Percentiles rank a stretch among this genome's conserved stretches.
These are phyloP conservation scores for Chlorella sp. DNA, from an alignment of 139 green algal species.

Conservation along the genomic window DNA sequence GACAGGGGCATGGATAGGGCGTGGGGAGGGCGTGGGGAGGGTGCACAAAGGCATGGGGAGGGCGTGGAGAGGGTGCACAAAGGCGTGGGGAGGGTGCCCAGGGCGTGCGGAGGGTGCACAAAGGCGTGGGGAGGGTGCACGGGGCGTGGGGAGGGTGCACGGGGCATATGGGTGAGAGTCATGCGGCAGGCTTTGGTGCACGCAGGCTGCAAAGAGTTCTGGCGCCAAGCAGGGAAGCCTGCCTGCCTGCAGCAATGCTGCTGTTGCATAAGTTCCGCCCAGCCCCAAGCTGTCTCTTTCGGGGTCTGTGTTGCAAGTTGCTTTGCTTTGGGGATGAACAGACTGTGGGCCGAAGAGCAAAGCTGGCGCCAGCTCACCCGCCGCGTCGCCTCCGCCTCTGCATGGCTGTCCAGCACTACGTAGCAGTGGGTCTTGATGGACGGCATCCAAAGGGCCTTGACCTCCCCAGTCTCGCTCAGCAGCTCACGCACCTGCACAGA, in stretches of 20 bases:
- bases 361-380: slow-evolving; percentile 44
- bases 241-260: no score
- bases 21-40: background rate
- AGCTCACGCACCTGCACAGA: slow-evolving; percentile 52
- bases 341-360: no score
- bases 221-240: no score
- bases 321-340: no score
- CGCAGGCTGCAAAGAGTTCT: no score
- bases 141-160: background rate
- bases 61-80: no score
- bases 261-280: no score
- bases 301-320: no score
- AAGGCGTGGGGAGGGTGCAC: no score
- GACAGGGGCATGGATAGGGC: no score
- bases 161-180: background rate
- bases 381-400: slow-evolving; percentile 63
- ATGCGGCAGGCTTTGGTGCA: background rate
- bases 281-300: no score
- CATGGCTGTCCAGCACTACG: slow-evolving; percentile 65
- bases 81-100: no score
- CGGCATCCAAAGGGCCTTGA: slow-evolving; percentile 85
- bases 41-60: background rate
- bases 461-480: slow-evolving; percentile 56
- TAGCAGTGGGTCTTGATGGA: slow-evolving; percentile 82
- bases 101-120: background rate